Conservation (phyloP, 768 basidiomycete species). For the Amanita polypyramis region DNA sequence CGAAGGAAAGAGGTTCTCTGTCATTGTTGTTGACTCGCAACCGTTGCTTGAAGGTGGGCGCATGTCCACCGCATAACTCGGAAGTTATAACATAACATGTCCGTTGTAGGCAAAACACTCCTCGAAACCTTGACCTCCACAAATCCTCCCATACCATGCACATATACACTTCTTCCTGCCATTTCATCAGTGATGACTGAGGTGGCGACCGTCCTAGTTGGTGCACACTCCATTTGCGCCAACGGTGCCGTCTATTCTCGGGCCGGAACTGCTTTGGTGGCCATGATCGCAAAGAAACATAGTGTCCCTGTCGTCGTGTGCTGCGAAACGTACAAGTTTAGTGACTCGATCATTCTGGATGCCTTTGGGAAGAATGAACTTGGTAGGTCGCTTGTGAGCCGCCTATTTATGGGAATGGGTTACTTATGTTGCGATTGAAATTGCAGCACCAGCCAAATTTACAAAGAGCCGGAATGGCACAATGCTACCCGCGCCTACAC, state of each 20-base stretch:
- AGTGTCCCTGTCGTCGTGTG: constrained; percentile 93
- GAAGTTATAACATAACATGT: constrained; percentile 1
- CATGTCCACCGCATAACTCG: constrained; percentile 1
- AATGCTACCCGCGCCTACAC: constrained; percentile 20
- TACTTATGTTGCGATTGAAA: neutral
- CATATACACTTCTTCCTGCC: constrained; percentile 86
- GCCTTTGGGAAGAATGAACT: constrained; percentile 95
- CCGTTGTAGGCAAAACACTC: constrained; percentile 64
- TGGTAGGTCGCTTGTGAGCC: constrained; percentile 37
- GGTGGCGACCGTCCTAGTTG: constrained; percentile 78
- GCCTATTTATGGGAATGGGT: neutral
- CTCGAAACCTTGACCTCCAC: constrained; percentile 58
- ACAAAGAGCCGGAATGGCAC: constrained; percentile 18
- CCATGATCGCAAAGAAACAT: constrained; percentile 89
- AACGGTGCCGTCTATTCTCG: constrained; percentile 92
- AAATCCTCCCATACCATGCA: constrained; percentile 59
- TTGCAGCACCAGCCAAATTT: constrained; percentile 26
- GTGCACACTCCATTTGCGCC: constrained; percentile 89
- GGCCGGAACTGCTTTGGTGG: constrained; percentile 91
- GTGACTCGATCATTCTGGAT: constrained; percentile 86
- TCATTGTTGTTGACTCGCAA: constrained; percentile 90
- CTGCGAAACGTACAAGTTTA: constrained; percentile 98
- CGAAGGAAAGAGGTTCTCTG: constrained; percentile 72
- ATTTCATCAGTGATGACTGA: constrained; percentile 72
- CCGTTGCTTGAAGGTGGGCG: constrained; percentile 79